Base-by-base conservation (phyloP, 2,329 filamentous ascomycete species). In the Tricladium varicosporioides region DNA sequence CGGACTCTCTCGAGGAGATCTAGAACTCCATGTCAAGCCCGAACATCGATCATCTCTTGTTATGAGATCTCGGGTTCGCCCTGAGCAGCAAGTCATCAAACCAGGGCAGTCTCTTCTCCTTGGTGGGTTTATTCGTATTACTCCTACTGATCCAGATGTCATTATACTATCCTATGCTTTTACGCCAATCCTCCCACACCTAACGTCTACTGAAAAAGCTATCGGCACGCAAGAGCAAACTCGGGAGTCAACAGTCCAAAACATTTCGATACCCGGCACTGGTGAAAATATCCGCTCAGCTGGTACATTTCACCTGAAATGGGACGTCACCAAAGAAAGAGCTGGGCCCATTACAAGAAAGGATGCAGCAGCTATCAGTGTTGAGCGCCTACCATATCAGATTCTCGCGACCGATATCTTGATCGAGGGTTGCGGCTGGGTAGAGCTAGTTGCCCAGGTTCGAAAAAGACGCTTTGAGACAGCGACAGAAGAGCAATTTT, bases 391-490 rank as follows among this genome's bases (percentile, higher is more conserved):
- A 4, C 91, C 92, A 0, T 99, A 92, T 72, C 82, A 83, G 13
- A 85, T 97, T 1, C 80, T 94, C 59, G 85, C 88, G 8, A 82
- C 87, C 0, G 95, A 99, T 69, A 85, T 99, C 19, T 76, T 99
- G 13, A 85, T 99, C 50, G 93, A 97, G 71, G 92, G 94, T 1
- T 87, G 92, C 22, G 94, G 94, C 7, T 99, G 95, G 89, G 81
- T 99, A 2, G 94, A 99, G 73, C 73, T 99, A 43, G 86, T 86
- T 0, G 87, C 87, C 2, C 93, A 99, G 73, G 84, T 95, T 9
- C 84, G 93, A 51, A 82, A 79, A 14, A 81, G 73, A 67, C 76
- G 27, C 80, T 57, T 32, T 54, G 66, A 63, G 67, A 2, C 27
- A 44, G 15, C 14, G 11, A 5, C 45, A 42, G 33, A 47, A n/a